Percentiles rank a stretch among this genome's conserved stretches.
Conservation (phyloP, 371 early-diverging fungal species). For the Haplosporangium sp. region DNA sequence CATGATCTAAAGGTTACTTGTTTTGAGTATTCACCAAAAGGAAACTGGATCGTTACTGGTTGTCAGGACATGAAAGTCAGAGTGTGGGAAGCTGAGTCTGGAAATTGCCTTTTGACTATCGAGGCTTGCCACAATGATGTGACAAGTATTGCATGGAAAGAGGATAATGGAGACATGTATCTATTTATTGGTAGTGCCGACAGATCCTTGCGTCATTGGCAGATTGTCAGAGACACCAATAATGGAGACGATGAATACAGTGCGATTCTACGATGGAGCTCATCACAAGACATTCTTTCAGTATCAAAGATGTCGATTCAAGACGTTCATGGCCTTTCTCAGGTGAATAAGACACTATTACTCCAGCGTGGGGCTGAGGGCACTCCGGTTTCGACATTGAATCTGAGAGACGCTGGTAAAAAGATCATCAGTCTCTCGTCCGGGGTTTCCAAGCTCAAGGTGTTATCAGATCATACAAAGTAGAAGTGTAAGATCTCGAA, state of each 20-base stretch:
- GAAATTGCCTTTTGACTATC: neutral
- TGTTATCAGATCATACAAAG: too few relatives aligned
- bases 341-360: neutral
- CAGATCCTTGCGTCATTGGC: neutral
- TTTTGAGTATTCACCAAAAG: constrained; percentile 9
- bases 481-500: too few relatives aligned
- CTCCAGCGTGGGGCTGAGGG: too few relatives aligned
- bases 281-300: neutral
- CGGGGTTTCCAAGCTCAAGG: too few relatives aligned
- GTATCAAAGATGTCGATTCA: neutral
- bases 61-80: constrained; percentile 6
- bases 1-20: constrained; percentile 4
- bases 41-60: constrained; percentile 6
- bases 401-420: too few relatives aligned
- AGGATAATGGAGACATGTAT: neutral
- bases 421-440: too few relatives aligned
- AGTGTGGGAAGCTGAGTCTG: constrained; percentile 10
- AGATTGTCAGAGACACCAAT: neutral
- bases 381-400: too few relatives aligned
- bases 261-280: neutral
- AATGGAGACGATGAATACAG: neutral
- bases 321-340: neutral
- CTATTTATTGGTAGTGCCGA: neutral
- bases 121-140: neutral
- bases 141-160: neutral